Base-by-base conservation (phyloP, 2,329 filamentous ascomycete species). In the Blastomyces emzantsi region DNA sequence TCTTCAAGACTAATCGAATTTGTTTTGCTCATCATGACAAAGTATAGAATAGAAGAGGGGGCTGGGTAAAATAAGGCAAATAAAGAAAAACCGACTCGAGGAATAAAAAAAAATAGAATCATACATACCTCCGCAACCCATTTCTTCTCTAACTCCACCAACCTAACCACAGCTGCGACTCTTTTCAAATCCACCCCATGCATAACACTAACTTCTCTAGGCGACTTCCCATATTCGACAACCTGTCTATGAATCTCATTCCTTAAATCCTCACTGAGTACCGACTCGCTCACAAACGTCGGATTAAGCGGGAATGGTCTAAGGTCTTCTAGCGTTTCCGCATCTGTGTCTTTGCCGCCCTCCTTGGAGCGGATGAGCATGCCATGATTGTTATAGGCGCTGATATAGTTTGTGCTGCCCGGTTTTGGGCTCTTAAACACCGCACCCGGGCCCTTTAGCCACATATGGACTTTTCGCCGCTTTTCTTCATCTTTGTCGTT, bases 1-100 rank as follows among this genome's bases (percentile, higher is more conserved):
- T 97, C 92, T 96, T 97, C 83, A 95, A 96, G 93, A 97, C 93
- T 97, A 96, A 97, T 97, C 93, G 93, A 85, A 81, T 89, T 85
- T 60, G 25, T 28, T 86, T 36, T 87, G 85, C 83, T 90, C 87
- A 89, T 89, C 87, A 88, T 81, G 65, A 66, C 70, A 63, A 30
- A 52, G 13, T 60, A 64, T n/a, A n/a, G n/a, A n/a, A n/a, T 51
- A 56, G 61, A 63, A 58, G 62, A 43, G 47, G 8, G 13, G 8
- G 11, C 3, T 8, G 19, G n/a, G 19, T 57, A 64, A 51, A 58
- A 61, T 62, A 58, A 63, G 39, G 43, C 30, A 19, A 49, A 59
- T n/a, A 51, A 8, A 47, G 17, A 39, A 13, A 17, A 22, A 63
- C 43, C 19, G 7, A 22, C 11, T 52, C n/a, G 63, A 66, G 45